Evolutionary conservation across 345 rosid genomes (phyloP).

Genomic region (Acer yangbiense): DNA sequence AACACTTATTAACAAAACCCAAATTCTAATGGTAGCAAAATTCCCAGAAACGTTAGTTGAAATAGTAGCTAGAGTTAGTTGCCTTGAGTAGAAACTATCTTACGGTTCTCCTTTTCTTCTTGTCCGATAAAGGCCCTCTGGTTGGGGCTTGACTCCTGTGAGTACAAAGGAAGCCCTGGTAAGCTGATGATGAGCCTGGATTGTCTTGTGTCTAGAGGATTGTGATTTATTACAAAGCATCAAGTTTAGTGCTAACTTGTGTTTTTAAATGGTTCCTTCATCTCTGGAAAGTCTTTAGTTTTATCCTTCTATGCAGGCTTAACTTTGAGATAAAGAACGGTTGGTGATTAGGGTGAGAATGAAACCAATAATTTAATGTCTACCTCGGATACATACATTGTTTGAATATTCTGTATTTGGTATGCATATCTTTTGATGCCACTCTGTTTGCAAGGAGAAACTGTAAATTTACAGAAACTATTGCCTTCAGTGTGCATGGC

Average conservation of each 20-base stretch:
- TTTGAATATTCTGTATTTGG: too few relatives aligned
- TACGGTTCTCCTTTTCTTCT: too few relatives aligned
- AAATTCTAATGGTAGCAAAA: too few relatives aligned
- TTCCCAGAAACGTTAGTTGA: too few relatives aligned
- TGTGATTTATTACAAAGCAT: neutral
- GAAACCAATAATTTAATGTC: neutral
- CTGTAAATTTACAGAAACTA: neutral
- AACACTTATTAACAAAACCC: too few relatives aligned
- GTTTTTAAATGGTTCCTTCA: neutral
- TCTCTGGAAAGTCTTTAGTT: conserved; percentile 4
- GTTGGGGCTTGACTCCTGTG: neutral
- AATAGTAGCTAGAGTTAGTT: too few relatives aligned
- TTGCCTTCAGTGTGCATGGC: neutral
- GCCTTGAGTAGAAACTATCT: too few relatives aligned
- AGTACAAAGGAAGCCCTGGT: neutral
- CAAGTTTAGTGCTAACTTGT: neutral
- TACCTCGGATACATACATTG: too few relatives aligned
- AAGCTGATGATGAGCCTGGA: neutral
- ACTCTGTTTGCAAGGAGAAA: neutral
- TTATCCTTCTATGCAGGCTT: conserved; percentile 12
- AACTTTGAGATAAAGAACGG: neutral
- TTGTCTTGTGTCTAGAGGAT: neutral
- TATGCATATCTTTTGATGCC: neutral
- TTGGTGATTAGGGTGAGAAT: neutral
- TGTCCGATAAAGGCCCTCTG: neutral